Conservation (phyloP, 2,329 filamentous ascomycete species). For the Verticillium alfalfae region DNA sequence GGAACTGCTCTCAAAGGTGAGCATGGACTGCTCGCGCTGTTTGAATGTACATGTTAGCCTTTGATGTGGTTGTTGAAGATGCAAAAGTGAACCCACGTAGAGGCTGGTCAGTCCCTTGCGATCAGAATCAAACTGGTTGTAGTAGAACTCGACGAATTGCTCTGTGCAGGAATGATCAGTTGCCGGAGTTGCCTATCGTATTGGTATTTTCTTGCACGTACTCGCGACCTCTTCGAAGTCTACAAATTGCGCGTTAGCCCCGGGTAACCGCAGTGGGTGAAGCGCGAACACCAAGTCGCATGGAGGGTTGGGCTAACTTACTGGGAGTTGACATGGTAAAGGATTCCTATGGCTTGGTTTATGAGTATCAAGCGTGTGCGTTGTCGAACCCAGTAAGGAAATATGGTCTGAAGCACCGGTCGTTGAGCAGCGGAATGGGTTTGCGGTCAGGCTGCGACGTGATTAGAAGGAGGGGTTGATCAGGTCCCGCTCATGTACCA, state of each 20-base stretch:
- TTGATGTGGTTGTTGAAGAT: not conserved
- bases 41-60: not conserved
- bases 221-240: slow-evolving; percentile 42
- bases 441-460: not conserved
- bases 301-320: not conserved
- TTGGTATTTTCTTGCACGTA: slow-evolving; percentile 23
- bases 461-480: not conserved
- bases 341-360: not conserved
- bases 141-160: slow-evolving; percentile 88
- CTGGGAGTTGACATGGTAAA: not conserved
- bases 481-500: not conserved
- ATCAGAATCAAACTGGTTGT: slow-evolving; percentile 75
- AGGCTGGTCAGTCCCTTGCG: slow-evolving; percentile 60
- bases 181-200: not conserved
- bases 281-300: not conserved
- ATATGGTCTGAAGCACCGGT: not conserved
- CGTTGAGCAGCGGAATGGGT: not conserved
- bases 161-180: slow-evolving; percentile 40
- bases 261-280: not conserved
- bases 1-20: slow-evolving; percentile 79
- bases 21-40: slow-evolving; percentile 78
- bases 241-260: slow-evolving; percentile 10
- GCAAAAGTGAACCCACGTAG: slow-evolving; percentile 57
- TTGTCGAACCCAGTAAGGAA: not conserved
- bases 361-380: not conserved